Evolutionary conservation across 768 basidiomycete genomes (phyloP), one percentile per base, ranked within the genome.

Genomic region (Leccinum aurantiacum): DNA sequence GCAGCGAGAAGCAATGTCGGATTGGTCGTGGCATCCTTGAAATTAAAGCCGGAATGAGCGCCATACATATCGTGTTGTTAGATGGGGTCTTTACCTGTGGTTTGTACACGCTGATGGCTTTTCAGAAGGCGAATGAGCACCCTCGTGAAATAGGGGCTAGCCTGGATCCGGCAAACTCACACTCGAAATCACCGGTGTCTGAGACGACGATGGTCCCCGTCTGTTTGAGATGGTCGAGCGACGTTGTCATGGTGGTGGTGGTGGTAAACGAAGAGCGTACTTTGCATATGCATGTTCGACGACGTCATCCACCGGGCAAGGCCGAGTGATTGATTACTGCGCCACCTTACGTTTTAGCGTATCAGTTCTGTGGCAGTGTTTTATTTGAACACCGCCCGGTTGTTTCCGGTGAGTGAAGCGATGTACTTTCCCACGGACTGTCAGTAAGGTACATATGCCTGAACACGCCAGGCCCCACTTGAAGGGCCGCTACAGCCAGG

Each of bases 21-120:
- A 81, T 98, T 98, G 63, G 95, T 98, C 46, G 95, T 98, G 33
- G 95, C 95, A 80, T 96, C 94, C 87, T 93, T 38, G 9, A 35
- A 71, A 59, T 53, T 15, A 4, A 19, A 3, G 37, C 33, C 3
- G 11, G 11, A 8, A 38, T 59, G 2, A 56, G 31, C 19, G 9
- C 24, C 33, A 29, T 24, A 11, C 27, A 33, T 44, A 13, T 3
- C 10, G 14, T 6, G 49, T 3, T 1, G 3, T 25, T 22, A 31
- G 3, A 8, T 11, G 6, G 4, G 22, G 14, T 37, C 13, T 61
- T 68, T 75, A 84, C 87, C 80, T 90, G 93, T 67, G 95, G 95
- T 81, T 95, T 94, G 86, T 95, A 97, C 60, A 84, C 87, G 77
- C 85, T 91, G 78, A 97, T 95, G 60, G 90, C 91, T 93, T 46